Evolutionary conservation across 2,329 filamentous ascomycete species (phyloP).

Genomic region (Ophiocordyceps australis): DNA sequence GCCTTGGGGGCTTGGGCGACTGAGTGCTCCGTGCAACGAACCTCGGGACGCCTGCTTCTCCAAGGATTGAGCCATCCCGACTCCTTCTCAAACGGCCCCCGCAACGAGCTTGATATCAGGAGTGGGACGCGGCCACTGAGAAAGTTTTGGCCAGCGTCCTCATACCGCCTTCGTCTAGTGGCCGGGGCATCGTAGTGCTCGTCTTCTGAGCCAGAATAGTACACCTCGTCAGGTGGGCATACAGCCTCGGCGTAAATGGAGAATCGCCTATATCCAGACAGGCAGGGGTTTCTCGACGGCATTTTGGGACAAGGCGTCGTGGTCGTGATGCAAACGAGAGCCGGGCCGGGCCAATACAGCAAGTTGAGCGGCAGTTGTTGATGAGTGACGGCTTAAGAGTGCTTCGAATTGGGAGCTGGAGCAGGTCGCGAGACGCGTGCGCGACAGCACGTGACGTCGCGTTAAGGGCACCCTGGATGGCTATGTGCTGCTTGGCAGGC

Average conservation of each 20-base stretch:
- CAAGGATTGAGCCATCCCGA: slow-evolving; percentile 16
- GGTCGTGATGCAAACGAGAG: too few species aligned
- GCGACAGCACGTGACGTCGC: slow-evolving; percentile 16
- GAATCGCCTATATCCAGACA: too few species aligned
- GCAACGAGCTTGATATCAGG: slow-evolving; percentile 40
- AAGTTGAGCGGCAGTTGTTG: not conserved
- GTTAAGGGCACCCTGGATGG: slow-evolving; percentile 8
- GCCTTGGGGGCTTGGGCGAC: not conserved
- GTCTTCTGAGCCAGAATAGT: slow-evolving; percentile 39
- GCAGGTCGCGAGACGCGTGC: slow-evolving; percentile 10
- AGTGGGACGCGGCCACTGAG: slow-evolving; percentile 34
- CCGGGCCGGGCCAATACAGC: too few species aligned
- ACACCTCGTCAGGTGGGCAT: slow-evolving; percentile 23
- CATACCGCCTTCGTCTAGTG: slow-evolving; percentile 32
- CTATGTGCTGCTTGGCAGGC: not conserved
- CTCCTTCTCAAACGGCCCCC: slow-evolving; percentile 36
- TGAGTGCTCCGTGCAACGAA: not conserved
- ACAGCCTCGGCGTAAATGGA: slow-evolving; percentile 26
- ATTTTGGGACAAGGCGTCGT: not conserved
- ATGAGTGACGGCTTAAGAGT: not conserved
- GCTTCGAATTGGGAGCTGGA: not conserved
- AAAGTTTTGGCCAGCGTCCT: slow-evolving; percentile 38
- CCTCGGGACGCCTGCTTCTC: slow-evolving; percentile 4
- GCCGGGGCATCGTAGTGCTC: slow-evolving; percentile 29
- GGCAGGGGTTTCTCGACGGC: not conserved